These are phyloP conservation scores for Clarireedia paspali DNA, from an alignment of 2,329 filamentous ascomycete species.

Conservation along the genomic window DNA sequence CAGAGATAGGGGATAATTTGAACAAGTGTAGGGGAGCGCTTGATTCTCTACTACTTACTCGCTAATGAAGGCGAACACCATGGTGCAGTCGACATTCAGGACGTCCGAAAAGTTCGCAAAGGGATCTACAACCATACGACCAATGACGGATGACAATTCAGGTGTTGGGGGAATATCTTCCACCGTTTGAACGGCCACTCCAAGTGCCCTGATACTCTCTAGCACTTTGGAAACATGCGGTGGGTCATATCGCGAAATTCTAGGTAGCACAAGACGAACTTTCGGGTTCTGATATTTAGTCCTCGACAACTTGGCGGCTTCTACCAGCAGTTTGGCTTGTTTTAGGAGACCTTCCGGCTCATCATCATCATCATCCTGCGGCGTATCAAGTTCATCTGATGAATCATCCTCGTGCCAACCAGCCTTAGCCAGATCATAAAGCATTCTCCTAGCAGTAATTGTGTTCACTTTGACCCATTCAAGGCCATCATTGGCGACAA, in stretches of 20 bases:
- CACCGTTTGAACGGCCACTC: constrained; percentile 25
- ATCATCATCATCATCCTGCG: constrained; percentile 15
- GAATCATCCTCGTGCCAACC: constrained; percentile 47
- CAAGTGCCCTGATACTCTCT: constrained; percentile 45
- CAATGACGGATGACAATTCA: constrained; percentile 17
- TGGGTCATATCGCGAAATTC: constrained; percentile 40
- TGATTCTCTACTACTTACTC: constrained; percentile 33
- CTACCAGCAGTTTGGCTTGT: constrained; percentile 48
- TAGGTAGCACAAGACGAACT: constrained; percentile 53
- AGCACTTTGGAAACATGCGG: constrained; percentile 49
- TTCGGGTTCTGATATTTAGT: constrained; percentile 52
- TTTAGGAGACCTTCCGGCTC: constrained; percentile 49
- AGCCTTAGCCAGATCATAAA: constrained; percentile 62
- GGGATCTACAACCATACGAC: constrained; percentile 32
- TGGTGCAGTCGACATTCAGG: constrained; percentile 53
- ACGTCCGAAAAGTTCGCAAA: constrained; percentile 34
- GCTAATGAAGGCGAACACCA: constrained; percentile 59
- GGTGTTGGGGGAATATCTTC: constrained; percentile 20
- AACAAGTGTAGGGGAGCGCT: not conserved
- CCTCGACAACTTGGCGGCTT: constrained; percentile 47
- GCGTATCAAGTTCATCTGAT: constrained; percentile 33
- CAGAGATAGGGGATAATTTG: not conserved
- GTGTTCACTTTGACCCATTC: constrained; percentile 65
- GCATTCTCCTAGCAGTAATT: constrained; percentile 52
- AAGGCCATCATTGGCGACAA: constrained; percentile 53